Evolutionary conservation across 1,284 basidiomycete genomes (phyloP).

Genomic region (Amylostereum areolatum): DNA sequence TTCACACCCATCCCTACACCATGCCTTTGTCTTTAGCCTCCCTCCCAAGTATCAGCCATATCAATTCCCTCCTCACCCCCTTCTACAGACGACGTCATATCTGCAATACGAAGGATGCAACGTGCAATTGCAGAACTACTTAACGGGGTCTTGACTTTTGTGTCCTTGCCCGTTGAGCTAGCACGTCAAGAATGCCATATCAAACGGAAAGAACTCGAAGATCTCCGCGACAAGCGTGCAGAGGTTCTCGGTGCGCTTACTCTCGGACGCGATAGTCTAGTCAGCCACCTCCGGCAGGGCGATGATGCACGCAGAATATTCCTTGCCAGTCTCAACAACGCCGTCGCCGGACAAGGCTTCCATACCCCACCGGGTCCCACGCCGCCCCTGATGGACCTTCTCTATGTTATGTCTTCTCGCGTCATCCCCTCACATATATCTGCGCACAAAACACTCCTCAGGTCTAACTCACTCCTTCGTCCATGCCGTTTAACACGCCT

Average conservation of each 20-base stretch:
- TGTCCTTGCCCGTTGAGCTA: slow-evolving; percentile 45
- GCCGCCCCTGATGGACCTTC: slow-evolving; percentile 12
- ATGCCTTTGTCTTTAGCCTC: slow-evolving; percentile 14
- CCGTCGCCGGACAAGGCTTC: slow-evolving; percentile 4
- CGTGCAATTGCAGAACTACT: slow-evolving; percentile 9
- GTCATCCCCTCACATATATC: slow-evolving; percentile 24
- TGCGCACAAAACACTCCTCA: slow-evolving; percentile 27
- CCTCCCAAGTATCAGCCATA: slow-evolving; percentile 1
- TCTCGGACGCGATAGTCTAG: slow-evolving; percentile 41
- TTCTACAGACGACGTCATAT: slow-evolving; percentile 13
- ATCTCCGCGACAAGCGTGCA: slow-evolving; percentile 58
- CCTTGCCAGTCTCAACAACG: slow-evolving; percentile 7
- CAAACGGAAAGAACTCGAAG: slow-evolving; percentile 52
- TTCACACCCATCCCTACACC: slow-evolving; percentile 28
- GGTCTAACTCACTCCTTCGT: slow-evolving; percentile 36
- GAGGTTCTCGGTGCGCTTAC: slow-evolving; percentile 55
- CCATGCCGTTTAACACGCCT: slow-evolving; percentile 53
- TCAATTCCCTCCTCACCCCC: slow-evolving; percentile 2
- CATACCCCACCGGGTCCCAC: slow-evolving; percentile 5
- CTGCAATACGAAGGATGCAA: slow-evolving; percentile 12
- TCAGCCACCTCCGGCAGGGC: slow-evolving; percentile 17
- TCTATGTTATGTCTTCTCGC: slow-evolving; percentile 14
- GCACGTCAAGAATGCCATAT: slow-evolving; percentile 57
- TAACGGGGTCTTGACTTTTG: slow-evolving; percentile 17
- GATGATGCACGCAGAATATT: slow-evolving; percentile 10